A percentile compares a stretch with the other conserved stretches of the same genome.
phyloP scores from a whole-genome alignment of 345 rosid species.

The Linum usitatissimum region DNA sequence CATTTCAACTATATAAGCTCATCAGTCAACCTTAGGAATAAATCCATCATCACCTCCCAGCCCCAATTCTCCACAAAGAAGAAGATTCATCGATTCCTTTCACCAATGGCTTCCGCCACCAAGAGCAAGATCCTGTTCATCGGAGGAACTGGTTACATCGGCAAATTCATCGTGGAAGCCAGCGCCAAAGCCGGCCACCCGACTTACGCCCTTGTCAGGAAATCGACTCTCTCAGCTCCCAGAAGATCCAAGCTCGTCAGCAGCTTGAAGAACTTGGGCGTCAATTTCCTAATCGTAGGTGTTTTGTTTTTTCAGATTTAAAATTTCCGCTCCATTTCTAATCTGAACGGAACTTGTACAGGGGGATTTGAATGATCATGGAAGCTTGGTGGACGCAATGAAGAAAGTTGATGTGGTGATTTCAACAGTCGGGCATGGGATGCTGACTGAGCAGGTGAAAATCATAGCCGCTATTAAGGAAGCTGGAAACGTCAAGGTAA shows the following conservation, averaged over 20 bases:
- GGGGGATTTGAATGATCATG: slow-evolving; percentile 27
- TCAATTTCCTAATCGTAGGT: slow-evolving; percentile 25
- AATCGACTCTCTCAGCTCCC: slow-evolving; percentile 24
- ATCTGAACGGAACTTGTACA: not conserved
- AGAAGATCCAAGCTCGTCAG: slow-evolving; percentile 22
- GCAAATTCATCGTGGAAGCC: slow-evolving; percentile 26
- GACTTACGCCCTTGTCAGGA: slow-evolving; percentile 34
- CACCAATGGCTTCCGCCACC: slow-evolving; percentile 6
- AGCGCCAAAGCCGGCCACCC: slow-evolving; percentile 24
- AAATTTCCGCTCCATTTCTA: too few species aligned
- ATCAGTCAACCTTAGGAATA: too few species aligned
- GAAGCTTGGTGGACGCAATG: slow-evolving; percentile 24
- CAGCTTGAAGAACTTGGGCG: slow-evolving; percentile 27
- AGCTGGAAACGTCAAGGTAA: slow-evolving; percentile 27
- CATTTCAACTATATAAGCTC: too few species aligned
- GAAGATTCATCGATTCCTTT: not conserved
- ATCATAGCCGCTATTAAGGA: slow-evolving; percentile 33
- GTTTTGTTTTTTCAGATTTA: not conserved
- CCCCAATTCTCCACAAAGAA: too few species aligned
- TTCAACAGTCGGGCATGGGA: slow-evolving; percentile 14
- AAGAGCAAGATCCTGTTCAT: slow-evolving; percentile 32
- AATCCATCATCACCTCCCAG: too few species aligned
- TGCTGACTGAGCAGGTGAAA: slow-evolving; percentile 18
- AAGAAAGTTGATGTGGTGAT: slow-evolving; percentile 31
- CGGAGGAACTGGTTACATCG: slow-evolving; percentile 30